These are phyloP conservation scores for Ramaria rubella DNA, from an alignment of 768 basidiomycete genomes.

Conservation along the genomic window DNA sequence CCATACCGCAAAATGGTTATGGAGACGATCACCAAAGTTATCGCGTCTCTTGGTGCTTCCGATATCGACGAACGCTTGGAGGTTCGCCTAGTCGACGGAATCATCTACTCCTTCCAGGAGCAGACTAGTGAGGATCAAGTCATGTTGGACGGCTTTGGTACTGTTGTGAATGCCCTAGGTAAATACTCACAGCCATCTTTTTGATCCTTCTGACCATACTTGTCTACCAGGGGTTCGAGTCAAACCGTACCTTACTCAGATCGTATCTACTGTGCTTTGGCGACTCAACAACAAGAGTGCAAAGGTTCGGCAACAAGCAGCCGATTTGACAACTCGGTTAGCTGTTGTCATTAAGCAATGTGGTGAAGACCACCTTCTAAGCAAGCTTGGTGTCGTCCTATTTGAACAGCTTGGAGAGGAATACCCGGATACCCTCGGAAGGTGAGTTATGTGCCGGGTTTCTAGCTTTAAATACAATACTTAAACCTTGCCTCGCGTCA, in stretches of 20 bases:
- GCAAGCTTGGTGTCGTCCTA: constrained; percentile 92
- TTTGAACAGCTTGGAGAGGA: constrained; percentile 99
- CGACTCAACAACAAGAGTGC: constrained; percentile 99
- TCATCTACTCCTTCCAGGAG: constrained; percentile 99
- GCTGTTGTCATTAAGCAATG: constrained; percentile 99
- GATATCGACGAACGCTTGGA: constrained; percentile 96
- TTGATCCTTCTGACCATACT: background rate
- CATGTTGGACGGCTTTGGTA: constrained; percentile 98
- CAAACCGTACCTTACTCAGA: constrained; percentile 97
- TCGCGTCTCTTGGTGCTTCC: constrained; percentile 89
- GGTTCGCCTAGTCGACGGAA: constrained; percentile 91
- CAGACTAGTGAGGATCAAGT: constrained; percentile 99
- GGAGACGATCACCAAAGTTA: constrained; percentile 98
- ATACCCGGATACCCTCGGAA: constrained; percentile 95
- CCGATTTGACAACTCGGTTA: constrained; percentile 93
- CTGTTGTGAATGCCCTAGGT: constrained; percentile 90
- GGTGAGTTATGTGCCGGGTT: constrained; percentile 24
- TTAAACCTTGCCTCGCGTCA: too few relatives aligned
- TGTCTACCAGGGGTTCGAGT: constrained; percentile 68
- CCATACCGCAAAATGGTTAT: constrained; percentile 99
- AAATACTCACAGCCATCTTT: constrained; percentile 13
- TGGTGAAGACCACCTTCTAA: constrained; percentile 91
- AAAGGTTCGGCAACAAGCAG: constrained; percentile 97
- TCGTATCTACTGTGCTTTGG: constrained; percentile 98
- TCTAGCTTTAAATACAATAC: background rate